Evolutionary conservation across 2,329 filamentous ascomycete species (phyloP).

Genomic region (Penicillium sp.): DNA sequence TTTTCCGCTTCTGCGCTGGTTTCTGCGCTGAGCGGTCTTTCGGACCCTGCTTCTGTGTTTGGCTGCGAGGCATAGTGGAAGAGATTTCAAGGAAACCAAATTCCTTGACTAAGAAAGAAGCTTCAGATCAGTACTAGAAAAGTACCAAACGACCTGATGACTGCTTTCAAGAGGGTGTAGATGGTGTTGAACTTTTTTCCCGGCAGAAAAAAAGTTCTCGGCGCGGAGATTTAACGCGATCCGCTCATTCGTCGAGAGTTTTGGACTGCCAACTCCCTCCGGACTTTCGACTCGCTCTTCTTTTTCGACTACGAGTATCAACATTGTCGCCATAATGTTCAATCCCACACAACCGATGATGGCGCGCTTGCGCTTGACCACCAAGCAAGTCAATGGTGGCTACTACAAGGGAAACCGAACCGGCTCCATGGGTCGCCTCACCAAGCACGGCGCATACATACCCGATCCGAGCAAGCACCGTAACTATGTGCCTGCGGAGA

Average conservation of each 20-base stretch:
- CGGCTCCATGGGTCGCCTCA: constrained; percentile 82
- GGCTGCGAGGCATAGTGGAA: constrained; percentile 41
- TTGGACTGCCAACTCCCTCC: constrained; percentile 10
- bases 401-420: constrained; percentile 96
- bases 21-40: constrained; percentile 39
- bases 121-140: constrained; percentile 2
- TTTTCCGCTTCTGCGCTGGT: constrained; percentile 48
- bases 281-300: constrained; percentile 20
- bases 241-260: constrained; percentile 23
- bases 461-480: constrained; percentile 85
- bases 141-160: constrained; percentile 10
- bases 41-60: constrained; percentile 40
- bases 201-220: constrained; percentile 36
- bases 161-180: constrained; percentile 17
- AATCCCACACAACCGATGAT: constrained; percentile 53
- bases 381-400: constrained; percentile 87
- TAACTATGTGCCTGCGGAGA: constrained; percentile 61
- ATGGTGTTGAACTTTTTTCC: constrained; percentile 29
- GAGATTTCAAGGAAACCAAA: constrained; percentile 2
- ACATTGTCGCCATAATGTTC: constrained; percentile 34
- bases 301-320: background rate
- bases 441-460: constrained; percentile 57
- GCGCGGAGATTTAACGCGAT: constrained; percentile 32
- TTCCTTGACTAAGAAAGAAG: background rate
- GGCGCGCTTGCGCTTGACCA: constrained; percentile 75